Evolutionary conservation across 2,329 filamentous ascomycete species (phyloP).

Genomic region (Chalaropsis ovoidea): DNA sequence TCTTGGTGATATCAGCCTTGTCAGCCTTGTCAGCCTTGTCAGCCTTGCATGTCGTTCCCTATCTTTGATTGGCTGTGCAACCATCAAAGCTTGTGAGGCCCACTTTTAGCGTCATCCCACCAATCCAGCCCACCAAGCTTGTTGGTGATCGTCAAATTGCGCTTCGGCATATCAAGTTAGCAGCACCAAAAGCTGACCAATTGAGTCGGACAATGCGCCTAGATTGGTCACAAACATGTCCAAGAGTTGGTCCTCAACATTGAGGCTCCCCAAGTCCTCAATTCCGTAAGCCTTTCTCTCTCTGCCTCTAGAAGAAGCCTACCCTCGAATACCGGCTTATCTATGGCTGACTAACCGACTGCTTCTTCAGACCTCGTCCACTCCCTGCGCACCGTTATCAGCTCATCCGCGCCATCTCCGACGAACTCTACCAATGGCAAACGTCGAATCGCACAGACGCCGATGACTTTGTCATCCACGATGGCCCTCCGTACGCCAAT

Average conservation of each 20-base stretch:
- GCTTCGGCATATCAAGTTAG: neutral
- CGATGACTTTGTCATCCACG: conserved; percentile 69
- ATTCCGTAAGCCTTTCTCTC: conserved; percentile 49
- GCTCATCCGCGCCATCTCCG: conserved; percentile 68
- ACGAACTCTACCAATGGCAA: conserved; percentile 88
- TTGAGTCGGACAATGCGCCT: conserved; percentile 36
- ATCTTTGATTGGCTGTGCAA: conserved; percentile 20
- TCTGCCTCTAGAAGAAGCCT: neutral
- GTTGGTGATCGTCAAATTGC: neutral
- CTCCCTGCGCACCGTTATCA: conserved; percentile 40
- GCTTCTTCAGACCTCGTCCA: conserved; percentile 41
- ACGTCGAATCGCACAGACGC: conserved; percentile 44
- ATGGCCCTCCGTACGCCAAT: conserved; percentile 96
- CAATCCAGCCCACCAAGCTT: neutral
- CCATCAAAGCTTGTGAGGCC: neutral
- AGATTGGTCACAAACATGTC: conserved; percentile 59
- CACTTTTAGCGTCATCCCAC: conserved; percentile 16
- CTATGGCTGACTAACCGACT: neutral
- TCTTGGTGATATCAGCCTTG: neutral
- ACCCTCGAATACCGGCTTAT: conserved; percentile 2
- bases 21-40: conserved; percentile 21
- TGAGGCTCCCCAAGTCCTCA: conserved; percentile 63
- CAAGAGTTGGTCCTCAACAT: conserved; percentile 61
- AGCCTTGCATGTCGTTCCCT: conserved; percentile 17
- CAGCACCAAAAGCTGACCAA: neutral